Conservation (phyloP, 768 basidiomycete species). For the Hypholoma sublateritium region DNA sequence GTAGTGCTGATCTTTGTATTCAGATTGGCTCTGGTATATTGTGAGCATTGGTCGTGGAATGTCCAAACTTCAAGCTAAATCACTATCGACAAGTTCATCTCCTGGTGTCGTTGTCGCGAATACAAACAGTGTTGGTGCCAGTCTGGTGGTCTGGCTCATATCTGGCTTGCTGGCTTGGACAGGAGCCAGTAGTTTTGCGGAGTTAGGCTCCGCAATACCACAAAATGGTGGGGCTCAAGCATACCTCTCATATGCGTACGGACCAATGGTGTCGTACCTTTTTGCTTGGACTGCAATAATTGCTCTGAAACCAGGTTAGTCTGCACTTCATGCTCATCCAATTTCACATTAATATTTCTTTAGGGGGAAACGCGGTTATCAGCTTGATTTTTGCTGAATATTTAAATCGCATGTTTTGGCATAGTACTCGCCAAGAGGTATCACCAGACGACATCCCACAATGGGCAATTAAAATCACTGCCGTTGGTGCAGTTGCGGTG, state of each 20-base stretch:
- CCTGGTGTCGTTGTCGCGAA: conserved; percentile 92
- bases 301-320: conserved; percentile 77
- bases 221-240: conserved; percentile 72
- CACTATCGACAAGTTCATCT: conserved; percentile 59
- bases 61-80: background rate
- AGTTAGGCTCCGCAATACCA: conserved; percentile 88
- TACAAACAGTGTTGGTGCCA: conserved; percentile 86
- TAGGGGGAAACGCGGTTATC: conserved; percentile 80
- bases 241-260: conserved; percentile 88
- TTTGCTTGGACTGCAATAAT: conserved; percentile 96
- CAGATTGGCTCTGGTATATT: conserved; percentile 94
- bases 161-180: conserved; percentile 92
- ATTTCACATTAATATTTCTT: background rate
- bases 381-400: conserved; percentile 92
- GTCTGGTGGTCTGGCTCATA: conserved; percentile 79
- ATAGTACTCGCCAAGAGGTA: conserved; percentile 65
- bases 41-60: conserved; percentile 38
- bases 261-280: conserved; percentile 82
- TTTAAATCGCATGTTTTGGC: conserved; percentile 85
- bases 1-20: background rate
- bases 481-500: conserved; percentile 64
- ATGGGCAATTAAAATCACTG: conserved; percentile 91
- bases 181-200: conserved; percentile 91
- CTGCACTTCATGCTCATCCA: background rate
- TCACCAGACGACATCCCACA: conserved; percentile 81